A percentile compares a stretch with the other conserved stretches of the same genome.
phyloP scores from a whole-genome alignment of 2,329 filamentous ascomycete genomes.

The Claviceps monticola region DNA sequence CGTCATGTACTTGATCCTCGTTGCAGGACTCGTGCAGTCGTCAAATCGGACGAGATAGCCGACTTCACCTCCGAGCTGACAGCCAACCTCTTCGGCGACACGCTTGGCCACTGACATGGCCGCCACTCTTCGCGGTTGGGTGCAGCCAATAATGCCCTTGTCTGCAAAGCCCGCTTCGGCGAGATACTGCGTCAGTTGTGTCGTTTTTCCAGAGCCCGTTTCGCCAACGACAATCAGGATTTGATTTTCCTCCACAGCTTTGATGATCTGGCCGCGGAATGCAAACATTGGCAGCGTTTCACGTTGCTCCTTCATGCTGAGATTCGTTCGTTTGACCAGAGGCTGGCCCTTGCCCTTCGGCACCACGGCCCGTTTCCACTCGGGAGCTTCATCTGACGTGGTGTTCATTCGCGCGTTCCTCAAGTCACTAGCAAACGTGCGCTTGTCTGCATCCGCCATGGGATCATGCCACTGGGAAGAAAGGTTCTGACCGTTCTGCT shows the following conservation, averaged over 20 bases:
- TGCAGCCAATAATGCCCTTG: slow-evolving; percentile 83
- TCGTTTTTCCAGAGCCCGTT: slow-evolving; percentile 94
- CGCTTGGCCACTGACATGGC: slow-evolving; percentile 97
- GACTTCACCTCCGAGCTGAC: slow-evolving; percentile 78
- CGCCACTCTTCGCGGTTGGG: slow-evolving; percentile 89
- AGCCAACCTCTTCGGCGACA: slow-evolving; percentile 91
- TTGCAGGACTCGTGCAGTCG: slow-evolving; percentile 75
- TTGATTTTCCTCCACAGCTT: slow-evolving; percentile 78
- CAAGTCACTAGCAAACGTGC: slow-evolving; percentile 80
- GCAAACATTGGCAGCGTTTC: slow-evolving; percentile 80
- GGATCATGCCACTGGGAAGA: slow-evolving; percentile 92
- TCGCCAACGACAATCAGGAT: slow-evolving; percentile 93
- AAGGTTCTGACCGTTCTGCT: slow-evolving; percentile 62
- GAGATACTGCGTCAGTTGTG: slow-evolving; percentile 87
- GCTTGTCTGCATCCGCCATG: slow-evolving; percentile 74
- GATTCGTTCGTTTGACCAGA: slow-evolving; percentile 71
- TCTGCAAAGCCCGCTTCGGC: slow-evolving; percentile 86
- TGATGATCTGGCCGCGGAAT: slow-evolving; percentile 75
- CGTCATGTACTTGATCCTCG: slow-evolving; percentile 98
- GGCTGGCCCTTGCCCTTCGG: slow-evolving; percentile 52
- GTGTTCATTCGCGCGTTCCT: slow-evolving; percentile 50
- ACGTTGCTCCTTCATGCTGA: slow-evolving; percentile 91
- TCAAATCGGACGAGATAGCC: slow-evolving; percentile 98
- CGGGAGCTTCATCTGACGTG: slow-evolving; percentile 59
- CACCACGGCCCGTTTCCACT: slow-evolving; percentile 80